Evolutionary conservation across 192 early-diverging fungal species (phyloP).

Genomic region (Coemansia sp.): DNA sequence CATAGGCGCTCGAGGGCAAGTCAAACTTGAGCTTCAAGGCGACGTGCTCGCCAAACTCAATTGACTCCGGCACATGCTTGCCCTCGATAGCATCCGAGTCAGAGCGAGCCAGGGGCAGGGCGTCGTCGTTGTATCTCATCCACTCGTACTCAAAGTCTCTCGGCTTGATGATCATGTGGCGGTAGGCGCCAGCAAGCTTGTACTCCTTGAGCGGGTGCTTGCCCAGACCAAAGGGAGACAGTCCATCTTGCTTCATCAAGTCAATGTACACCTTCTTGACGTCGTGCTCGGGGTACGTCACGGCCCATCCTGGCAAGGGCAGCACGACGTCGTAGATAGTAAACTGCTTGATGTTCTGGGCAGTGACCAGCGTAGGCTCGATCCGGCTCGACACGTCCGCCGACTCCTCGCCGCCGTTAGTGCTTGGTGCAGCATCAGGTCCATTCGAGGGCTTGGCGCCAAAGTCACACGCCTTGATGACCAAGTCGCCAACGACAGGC

Average conservation of each 20-base stretch:
- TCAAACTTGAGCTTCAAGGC: constrained; percentile 78
- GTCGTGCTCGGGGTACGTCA: constrained; percentile 78
- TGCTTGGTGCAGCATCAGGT: background rate
- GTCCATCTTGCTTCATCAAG: constrained; percentile 69
- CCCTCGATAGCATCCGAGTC: constrained; percentile 64
- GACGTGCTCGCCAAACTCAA: constrained; percentile 63
- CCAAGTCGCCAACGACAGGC: constrained; percentile 85
- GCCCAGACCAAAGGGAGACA: constrained; percentile 67
- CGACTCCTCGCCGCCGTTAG: constrained; percentile 30
- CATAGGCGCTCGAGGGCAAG: constrained; percentile 82
- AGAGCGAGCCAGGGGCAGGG: constrained; percentile 56
- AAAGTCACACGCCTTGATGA: constrained; percentile 42
- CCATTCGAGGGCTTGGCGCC: background rate
- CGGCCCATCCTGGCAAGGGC: constrained; percentile 79
- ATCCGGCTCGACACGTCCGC: constrained; percentile 17
- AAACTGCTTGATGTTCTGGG: constrained; percentile 67
- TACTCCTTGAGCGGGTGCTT: constrained; percentile 62
- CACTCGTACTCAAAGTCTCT: constrained; percentile 61
- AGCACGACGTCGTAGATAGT: constrained; percentile 88
- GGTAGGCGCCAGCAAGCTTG: constrained; percentile 65
- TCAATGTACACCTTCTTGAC: constrained; percentile 64
- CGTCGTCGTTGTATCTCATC: constrained; percentile 65
- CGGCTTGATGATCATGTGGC: constrained; percentile 61
- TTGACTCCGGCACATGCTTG: constrained; percentile 33
- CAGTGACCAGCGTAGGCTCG: constrained; percentile 59